A percentile compares a stretch with the other conserved stretches of the same genome.
phyloP scores from a whole-genome alignment of 257 asterid genomes.

The Henckelia pumila region DNA sequence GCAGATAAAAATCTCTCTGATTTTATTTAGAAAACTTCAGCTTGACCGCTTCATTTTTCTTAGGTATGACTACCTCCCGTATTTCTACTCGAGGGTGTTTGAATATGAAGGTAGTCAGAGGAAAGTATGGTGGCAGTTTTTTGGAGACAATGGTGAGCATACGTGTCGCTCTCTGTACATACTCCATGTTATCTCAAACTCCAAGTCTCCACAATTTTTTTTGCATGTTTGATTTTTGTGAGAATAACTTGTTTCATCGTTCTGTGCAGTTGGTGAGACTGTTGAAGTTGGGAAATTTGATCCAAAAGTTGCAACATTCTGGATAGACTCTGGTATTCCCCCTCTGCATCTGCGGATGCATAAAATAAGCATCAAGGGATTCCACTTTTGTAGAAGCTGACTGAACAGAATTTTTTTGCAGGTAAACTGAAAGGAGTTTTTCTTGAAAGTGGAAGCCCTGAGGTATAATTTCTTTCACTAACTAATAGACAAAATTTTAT shows the following conservation, averaged over 20 bases:
- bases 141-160: neutral
- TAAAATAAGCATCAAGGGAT: neutral
- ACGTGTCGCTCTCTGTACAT: neutral
- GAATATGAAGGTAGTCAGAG: constrained; percentile 94
- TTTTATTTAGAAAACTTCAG: constrained; percentile 17
- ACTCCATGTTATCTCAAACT: neutral
- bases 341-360: neutral
- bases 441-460: constrained; percentile 11
- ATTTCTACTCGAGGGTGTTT: constrained; percentile 90
- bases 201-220: neutral
- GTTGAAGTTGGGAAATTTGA: constrained; percentile 55
- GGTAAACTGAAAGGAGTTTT: constrained; percentile 57
- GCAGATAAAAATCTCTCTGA: constrained; percentile 19
- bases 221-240: neutral
- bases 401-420: constrained; percentile 32
- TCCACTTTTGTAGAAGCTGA: constrained; percentile 16
- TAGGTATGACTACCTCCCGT: constrained; percentile 93
- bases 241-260: neutral
- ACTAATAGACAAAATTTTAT: neutral
- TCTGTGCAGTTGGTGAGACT: neutral
- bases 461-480: neutral
- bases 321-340: constrained; percentile 51
- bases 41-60: constrained; percentile 19
- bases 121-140: constrained; percentile 34
- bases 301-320: constrained; percentile 92